These are phyloP conservation scores for Boletus calvinii DNA, from an alignment of 1,284 basidiomycete genomes.

Conservation along the genomic window DNA sequence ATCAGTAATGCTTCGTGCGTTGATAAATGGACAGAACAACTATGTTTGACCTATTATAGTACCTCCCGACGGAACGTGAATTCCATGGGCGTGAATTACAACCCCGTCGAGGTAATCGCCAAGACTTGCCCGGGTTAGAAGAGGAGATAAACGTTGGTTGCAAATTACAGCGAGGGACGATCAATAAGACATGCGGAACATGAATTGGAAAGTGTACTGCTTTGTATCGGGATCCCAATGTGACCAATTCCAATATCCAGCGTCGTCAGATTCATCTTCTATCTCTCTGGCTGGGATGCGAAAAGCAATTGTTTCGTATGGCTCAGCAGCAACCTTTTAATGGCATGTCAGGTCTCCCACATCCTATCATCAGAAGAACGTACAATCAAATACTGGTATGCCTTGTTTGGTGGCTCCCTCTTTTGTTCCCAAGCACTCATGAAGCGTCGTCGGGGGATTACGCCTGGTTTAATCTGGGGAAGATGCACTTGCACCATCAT, in stretches of 20 bases:
- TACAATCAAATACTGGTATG: conserved; percentile 96
- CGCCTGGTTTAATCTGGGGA: conserved; percentile 88
- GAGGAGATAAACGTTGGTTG: conserved; percentile 1
- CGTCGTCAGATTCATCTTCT: conserved; percentile 89
- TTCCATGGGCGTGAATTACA: background rate
- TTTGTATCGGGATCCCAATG: conserved; percentile 97
- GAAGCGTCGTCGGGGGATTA: conserved; percentile 86
- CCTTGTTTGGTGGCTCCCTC: conserved; percentile 91
- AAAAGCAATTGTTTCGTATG: conserved; percentile 98
- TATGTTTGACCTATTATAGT: background rate
- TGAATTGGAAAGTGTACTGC: conserved; percentile 93
- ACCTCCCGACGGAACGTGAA: conserved; percentile 12
- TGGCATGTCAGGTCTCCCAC: conserved; percentile 10
- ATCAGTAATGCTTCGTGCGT: conserved; percentile 1
- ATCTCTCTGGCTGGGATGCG: conserved; percentile 97
- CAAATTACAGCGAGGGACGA: conserved; percentile 25
- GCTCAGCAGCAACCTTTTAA: conserved; percentile 90
- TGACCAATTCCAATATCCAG: conserved; percentile 92
- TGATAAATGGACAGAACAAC: conserved; percentile 1
- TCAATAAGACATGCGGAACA: conserved; percentile 66
- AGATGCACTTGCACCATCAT: conserved; percentile 97
- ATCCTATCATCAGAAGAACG: conserved; percentile 36
- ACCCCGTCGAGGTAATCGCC: conserved; percentile 8
- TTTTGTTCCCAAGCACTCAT: conserved; percentile 99
- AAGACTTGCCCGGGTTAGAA: background rate